These are phyloP conservation scores for Schrenkiella parvula DNA, from an alignment of 345 rosid genomes.

Conservation along the genomic window DNA sequence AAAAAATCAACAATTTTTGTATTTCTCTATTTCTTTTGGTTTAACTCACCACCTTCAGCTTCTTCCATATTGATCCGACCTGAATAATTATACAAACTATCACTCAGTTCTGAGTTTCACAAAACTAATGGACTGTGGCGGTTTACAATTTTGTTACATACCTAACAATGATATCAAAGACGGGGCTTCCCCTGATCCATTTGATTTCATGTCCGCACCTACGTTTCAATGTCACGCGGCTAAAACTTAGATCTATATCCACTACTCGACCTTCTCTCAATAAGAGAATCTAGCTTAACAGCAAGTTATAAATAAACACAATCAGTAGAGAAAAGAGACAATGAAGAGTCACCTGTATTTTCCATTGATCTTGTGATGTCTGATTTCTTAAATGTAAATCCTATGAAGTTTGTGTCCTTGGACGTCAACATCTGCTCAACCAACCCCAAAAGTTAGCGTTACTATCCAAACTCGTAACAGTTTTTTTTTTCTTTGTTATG, in stretches of 20 bases:
- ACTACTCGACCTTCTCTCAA: neutral
- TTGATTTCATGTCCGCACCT: slow-evolving; percentile 57
- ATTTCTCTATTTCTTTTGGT: slow-evolving; percentile 38
- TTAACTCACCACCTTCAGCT: slow-evolving; percentile 48
- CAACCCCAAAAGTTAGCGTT: slow-evolving; percentile 10
- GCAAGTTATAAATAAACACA: neutral
- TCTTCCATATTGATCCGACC: slow-evolving; percentile 76
- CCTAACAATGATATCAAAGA: slow-evolving; percentile 85
- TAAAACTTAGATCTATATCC: slow-evolving; percentile 1
- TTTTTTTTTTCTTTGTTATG: neutral
- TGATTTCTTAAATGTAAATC: slow-evolving; percentile 89
- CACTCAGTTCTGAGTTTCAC: neutral
- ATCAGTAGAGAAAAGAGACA: neutral
- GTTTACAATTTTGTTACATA: slow-evolving; percentile 29
- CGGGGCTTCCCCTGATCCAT: slow-evolving; percentile 65
- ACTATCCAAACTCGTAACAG: neutral
- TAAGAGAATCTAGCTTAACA: neutral
- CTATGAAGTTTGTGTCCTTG: slow-evolving; percentile 87
- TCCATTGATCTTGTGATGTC: slow-evolving; percentile 71
- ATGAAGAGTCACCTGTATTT: slow-evolving; percentile 57
- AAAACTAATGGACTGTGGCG: neutral
- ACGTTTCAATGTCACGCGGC: slow-evolving; percentile 26
- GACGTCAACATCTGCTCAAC: slow-evolving; percentile 88
- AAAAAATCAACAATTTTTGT: neutral
- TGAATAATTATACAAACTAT: slow-evolving; percentile 28